Conservation (phyloP, 345 rosid genomes). For the Adansonia digitata region DNA sequence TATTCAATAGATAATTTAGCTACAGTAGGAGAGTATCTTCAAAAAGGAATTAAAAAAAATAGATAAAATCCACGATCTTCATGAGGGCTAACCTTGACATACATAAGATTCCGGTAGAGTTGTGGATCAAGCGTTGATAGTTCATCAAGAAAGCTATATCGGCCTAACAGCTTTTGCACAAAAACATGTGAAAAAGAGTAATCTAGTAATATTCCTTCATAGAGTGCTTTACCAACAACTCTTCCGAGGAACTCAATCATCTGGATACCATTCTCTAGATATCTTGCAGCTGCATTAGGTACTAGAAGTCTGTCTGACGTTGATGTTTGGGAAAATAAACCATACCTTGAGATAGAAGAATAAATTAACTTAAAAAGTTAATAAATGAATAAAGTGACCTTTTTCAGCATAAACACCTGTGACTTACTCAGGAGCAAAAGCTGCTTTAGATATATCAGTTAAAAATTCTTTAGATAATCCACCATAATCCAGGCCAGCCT, state of each 20-base stretch:
- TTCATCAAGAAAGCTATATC: slow-evolving; percentile 96
- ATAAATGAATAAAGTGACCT: slow-evolving; percentile 5
- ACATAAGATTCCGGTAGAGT: slow-evolving; percentile 84
- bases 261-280: slow-evolving; percentile 76
- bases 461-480: slow-evolving; percentile 94
- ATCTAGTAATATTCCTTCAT: slow-evolving; percentile 93
- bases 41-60: background rate
- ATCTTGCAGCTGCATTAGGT: slow-evolving; percentile 82
- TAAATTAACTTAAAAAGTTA: background rate
- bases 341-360: slow-evolving; percentile 50
- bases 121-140: slow-evolving; percentile 95
- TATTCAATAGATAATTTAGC: background rate
- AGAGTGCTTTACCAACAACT: slow-evolving; percentile 95
- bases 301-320: slow-evolving; percentile 81
- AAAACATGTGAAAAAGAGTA: slow-evolving; percentile 90
- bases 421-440: slow-evolving; percentile 90
- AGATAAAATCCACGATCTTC: slow-evolving; percentile 6
- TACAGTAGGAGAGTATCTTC: background rate
- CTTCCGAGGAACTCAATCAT: slow-evolving; percentile 98
- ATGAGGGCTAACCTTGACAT: slow-evolving; percentile 72
- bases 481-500: slow-evolving; percentile 98
- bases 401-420: slow-evolving; percentile 8
- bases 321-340: slow-evolving; percentile 79
- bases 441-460: slow-evolving; percentile 90
- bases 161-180: slow-evolving; percentile 87